Base-by-base conservation (phyloP, 2,329 filamentous ascomycete genomes). In the Delphinella strobiligena region DNA sequence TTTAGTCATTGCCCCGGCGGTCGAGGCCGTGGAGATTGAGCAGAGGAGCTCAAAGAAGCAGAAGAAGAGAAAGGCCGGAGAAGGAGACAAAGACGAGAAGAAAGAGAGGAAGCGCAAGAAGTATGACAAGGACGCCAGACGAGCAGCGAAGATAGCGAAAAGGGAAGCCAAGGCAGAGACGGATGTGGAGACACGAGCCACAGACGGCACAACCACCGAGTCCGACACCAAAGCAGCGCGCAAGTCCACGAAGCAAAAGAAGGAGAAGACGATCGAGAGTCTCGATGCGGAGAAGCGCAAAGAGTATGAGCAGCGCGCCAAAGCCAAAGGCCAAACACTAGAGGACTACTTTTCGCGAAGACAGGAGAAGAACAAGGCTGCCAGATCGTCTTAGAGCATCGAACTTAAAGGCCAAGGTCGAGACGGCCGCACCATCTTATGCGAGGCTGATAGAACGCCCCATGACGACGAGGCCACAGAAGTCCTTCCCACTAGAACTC, bases 241-340 rank as follows among this genome's bases (percentile, higher is more conserved):
- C 5, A 36, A 36, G 34, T 4, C 4, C 17, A 34, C 15, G 29
- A 42, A 40, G 37, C 22, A 19, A 18, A 38, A 42, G 24, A 33
- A 38, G 33, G 34, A 37, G 29, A 39, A 37, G 15, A 55, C 58
- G 19, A 45, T 60, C 15, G 47, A 52, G 12, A 54, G 49, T 31
- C 43, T 61, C 7, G 47, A 51, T 0, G 39, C 48, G 1, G 45
- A 51, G 10, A 53, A 61, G 37, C 50, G 44, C 30, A 37, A 45
- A 12, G 37, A 51, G 14, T 58, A 58, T 46, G 52, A 55, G 34
- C 38, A 47, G 17, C 53, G 58, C 16, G 59, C 58, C 2, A 48
- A 46, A 1, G 48, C 42, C 2, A 61, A 62, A 45, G 49, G 51
- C 3, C 51, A 58, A 38, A 51, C 54, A 2, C 46, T 61, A 4